phyloP scores from a whole-genome alignment of 495 filamentous ascomycete genomes.

The Hypoxylon intermedium region DNA sequence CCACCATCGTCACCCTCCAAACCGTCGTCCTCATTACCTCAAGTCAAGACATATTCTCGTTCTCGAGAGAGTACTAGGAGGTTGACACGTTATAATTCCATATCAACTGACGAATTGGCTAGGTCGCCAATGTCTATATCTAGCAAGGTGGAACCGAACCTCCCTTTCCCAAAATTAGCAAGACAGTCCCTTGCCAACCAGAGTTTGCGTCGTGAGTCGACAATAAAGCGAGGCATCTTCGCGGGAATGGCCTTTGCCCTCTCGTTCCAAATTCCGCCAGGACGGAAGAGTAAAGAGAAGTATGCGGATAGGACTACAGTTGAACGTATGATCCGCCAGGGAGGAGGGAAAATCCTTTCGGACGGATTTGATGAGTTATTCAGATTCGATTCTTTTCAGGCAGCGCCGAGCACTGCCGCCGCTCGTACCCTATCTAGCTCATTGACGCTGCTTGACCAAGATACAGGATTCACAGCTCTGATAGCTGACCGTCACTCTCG shows the following conservation, averaged over 20 bases:
- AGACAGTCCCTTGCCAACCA: slow-evolving; percentile 27
- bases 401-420: slow-evolving; percentile 22
- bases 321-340: slow-evolving; percentile 54
- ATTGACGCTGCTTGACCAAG: slow-evolving; percentile 38
- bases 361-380: slow-evolving; percentile 89
- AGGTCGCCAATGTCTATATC: slow-evolving; percentile 31
- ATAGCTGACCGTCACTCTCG: slow-evolving; percentile 88
- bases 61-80: slow-evolving; percentile 29
- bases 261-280: slow-evolving; percentile 62
- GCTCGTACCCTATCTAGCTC: slow-evolving; percentile 29
- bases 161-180: slow-evolving; percentile 20
- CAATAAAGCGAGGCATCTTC: slow-evolving; percentile 58
- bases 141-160: slow-evolving; percentile 8
- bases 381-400: slow-evolving; percentile 52
- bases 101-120: slow-evolving; percentile 52
- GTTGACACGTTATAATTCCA: slow-evolving; percentile 38
- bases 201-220: slow-evolving; percentile 30
- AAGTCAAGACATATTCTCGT: slow-evolving; percentile 37
- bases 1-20: slow-evolving; percentile 17
- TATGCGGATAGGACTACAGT: slow-evolving; percentile 56
- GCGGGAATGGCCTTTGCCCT: slow-evolving; percentile 82
- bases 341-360: slow-evolving; percentile 76
- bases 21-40: slow-evolving; percentile 29
- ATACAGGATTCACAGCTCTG: slow-evolving; percentile 76
- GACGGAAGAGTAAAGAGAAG: slow-evolving; percentile 61